Base-by-base conservation (phyloP, 179 eudicot species). In the Actinidia arguta region DNA sequence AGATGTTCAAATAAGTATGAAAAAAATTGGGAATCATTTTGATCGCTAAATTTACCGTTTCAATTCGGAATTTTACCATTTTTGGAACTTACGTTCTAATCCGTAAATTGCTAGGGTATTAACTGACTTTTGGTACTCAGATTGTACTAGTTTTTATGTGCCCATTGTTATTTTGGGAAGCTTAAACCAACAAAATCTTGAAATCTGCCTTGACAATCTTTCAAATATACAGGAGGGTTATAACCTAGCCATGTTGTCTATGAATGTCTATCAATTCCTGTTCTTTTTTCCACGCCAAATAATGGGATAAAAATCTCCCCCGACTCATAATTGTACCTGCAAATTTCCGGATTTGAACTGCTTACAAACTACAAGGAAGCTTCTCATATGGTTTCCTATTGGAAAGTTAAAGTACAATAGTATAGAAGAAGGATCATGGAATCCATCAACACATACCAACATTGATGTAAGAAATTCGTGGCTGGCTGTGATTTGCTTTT, bases 341-440 rank as follows among this genome's bases (percentile, higher is more conserved):
- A 24, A 63, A 63, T 63, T n/a, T 62, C 14, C 7, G 9, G 13
- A 63, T n/a, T 71, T 12, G 11, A 17, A 68, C 18, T 46, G 12
- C 27, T 10, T 70, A 8, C 51, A 46, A 70, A 48, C 18, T 72
- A n/a, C 22, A 9, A 27, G 14, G 48, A 22, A 20, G 31, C 56
- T 72, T 22, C 56, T 72, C 55, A 1, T 72, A 56, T 14, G 20
- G 76, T 10, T 72, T 71, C 55, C 74, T n/a, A n/a, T 70, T 46
- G 6, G n/a, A 70, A 44, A 66, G 71, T 16, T 42, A n/a, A 61
- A 61, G 18, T 3, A 44, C 51, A 59, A 11, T 11, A 55, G 59
- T 55, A 55, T 7, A 68, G 24, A 31, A 44, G 17, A 6, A 69
- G 12, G 52, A 44, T 25, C 51, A n/a, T 27, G 2, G 10, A 44